phyloP scores from a whole-genome alignment of 208 protist species.

The Trypanosoma melophagium region DNA sequence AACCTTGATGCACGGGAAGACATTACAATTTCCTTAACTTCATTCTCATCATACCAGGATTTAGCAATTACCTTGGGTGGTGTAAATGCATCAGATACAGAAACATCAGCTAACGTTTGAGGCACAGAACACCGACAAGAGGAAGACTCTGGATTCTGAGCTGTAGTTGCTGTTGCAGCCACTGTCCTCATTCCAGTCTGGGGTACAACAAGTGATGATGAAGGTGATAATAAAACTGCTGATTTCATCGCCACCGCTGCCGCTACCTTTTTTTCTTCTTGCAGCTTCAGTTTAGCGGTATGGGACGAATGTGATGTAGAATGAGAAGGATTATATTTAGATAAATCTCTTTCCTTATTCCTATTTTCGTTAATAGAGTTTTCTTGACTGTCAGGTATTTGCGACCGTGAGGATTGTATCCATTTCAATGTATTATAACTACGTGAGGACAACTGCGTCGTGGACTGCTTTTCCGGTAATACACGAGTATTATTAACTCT shows the following conservation, averaged over 20 bases:
- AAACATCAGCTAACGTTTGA: slow-evolving; percentile 21
- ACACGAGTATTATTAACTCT: too few species aligned
- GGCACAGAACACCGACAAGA: slow-evolving; percentile 11
- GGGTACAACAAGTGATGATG: background rate
- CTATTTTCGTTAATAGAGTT: background rate
- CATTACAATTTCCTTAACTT: slow-evolving; percentile 10
- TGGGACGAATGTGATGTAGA: background rate
- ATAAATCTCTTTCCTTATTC: background rate
- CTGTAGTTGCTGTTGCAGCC: background rate
- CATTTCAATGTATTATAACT: background rate
- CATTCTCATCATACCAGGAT: slow-evolving; percentile 24
- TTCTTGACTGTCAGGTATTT: background rate
- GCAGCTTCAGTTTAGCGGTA: background rate
- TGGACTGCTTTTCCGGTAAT: background rate
- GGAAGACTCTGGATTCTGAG: background rate
- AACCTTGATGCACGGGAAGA: slow-evolving; percentile 13
- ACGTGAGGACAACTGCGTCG: background rate
- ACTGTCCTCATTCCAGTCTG: background rate
- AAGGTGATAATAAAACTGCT: background rate
- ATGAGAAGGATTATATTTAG: background rate
- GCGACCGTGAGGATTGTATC: background rate
- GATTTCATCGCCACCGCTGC: background rate
- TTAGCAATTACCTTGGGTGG: background rate
- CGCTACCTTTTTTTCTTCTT: background rate
- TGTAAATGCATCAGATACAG: background rate